Conservation (phyloP, 257 asterid genomes). For the Gynochthodes officinalis region DNA sequence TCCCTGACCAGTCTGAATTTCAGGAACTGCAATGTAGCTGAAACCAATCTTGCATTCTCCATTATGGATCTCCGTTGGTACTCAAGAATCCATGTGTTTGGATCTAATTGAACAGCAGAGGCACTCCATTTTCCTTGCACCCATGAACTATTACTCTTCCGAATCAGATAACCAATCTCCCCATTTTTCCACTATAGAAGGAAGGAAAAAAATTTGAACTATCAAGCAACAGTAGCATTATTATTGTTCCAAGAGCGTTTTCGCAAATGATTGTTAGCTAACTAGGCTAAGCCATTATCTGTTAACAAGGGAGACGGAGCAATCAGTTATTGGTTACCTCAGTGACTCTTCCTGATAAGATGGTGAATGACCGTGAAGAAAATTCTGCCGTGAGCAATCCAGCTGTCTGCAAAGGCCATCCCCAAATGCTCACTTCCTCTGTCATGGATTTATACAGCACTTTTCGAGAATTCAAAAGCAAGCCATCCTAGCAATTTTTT, state of each 20-base stretch:
- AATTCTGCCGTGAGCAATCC: slow-evolving; percentile 71
- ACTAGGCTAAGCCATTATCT: background rate
- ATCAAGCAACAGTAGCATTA: background rate
- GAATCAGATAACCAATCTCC: slow-evolving; percentile 33
- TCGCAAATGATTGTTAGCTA: background rate
- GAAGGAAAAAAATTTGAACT: background rate
- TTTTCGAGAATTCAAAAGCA: slow-evolving; percentile 54
- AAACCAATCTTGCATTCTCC: slow-evolving; percentile 47
- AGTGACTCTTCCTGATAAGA: slow-evolving; percentile 67
- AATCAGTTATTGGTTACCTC: slow-evolving; percentile 43
- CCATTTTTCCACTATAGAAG: slow-evolving; percentile 55
- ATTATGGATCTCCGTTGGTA: slow-evolving; percentile 42
- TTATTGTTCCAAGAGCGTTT: background rate
- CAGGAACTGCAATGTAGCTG: slow-evolving; percentile 46
- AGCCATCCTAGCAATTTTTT: slow-evolving; percentile 47
- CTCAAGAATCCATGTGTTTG: slow-evolving; percentile 83
- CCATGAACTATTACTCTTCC: slow-evolving; percentile 60
- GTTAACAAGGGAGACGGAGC: background rate
- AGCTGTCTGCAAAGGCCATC: slow-evolving; percentile 87
- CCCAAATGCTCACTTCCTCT: slow-evolving; percentile 85
- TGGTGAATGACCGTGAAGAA: slow-evolving; percentile 49
- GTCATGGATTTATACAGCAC: slow-evolving; percentile 48
- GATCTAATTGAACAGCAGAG: slow-evolving; percentile 67
- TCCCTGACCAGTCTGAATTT: slow-evolving; percentile 45
- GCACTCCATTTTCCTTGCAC: slow-evolving; percentile 63